Percentiles rank a stretch among this genome's conserved stretches.
Conservation (phyloP, 208 protist species). For the Kentomonas sorsogonicus region DNA sequence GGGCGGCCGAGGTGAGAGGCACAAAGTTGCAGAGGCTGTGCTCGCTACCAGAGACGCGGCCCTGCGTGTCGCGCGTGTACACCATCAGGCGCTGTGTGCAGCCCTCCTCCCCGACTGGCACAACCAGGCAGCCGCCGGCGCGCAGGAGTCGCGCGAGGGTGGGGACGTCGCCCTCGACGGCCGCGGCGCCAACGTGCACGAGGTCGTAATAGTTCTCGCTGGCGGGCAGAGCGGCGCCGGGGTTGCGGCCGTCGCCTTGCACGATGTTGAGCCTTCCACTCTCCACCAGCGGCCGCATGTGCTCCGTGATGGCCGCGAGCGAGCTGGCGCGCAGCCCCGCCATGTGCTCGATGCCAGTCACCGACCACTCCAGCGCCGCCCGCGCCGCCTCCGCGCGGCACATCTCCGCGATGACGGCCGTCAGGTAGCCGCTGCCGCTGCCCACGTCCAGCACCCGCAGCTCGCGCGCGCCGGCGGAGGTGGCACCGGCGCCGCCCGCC, state of each 20-base stretch:
- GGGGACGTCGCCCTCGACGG: constrained; percentile 25
- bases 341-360: constrained; percentile 82
- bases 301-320: constrained; percentile 24
- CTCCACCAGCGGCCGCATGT: constrained; percentile 41
- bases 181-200: constrained; percentile 87
- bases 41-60: constrained; percentile 25
- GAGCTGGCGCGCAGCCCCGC: constrained; percentile 39
- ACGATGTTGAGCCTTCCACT: constrained; percentile 36
- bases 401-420: constrained; percentile 55
- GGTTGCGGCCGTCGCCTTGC: constrained; percentile 62
- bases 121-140: constrained; percentile 54
- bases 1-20: constrained; percentile 62
- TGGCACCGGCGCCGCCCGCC: neutral
- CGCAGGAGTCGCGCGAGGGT: constrained; percentile 43
- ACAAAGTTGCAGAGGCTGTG: constrained; percentile 64
- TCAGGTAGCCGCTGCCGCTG: constrained; percentile 89
- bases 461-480: neutral
- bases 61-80: constrained; percentile 51
- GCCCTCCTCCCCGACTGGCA: constrained; percentile 60
- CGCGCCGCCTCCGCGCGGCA: constrained; percentile 24
- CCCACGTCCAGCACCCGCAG: constrained; percentile 74
- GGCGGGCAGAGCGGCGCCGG: constrained; percentile 13
- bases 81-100: constrained; percentile 55
- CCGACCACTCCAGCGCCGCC: constrained; percentile 10
- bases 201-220: constrained; percentile 42